Evolutionary conservation across 805 yeast genomes (phyloP).

Genomic region (Lipomyces lipofer): DNA sequence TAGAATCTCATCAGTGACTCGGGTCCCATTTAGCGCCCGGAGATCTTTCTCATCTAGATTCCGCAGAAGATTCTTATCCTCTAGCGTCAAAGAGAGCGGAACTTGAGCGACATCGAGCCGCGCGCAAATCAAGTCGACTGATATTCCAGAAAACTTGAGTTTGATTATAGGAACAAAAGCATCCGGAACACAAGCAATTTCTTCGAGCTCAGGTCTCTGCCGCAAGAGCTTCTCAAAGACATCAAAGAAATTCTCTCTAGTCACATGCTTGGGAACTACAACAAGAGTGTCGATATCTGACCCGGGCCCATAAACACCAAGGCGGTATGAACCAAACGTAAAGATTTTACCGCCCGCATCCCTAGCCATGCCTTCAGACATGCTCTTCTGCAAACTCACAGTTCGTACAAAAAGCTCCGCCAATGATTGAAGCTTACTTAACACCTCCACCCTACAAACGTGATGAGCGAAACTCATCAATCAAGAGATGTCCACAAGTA

Average conservation of each 20-base stretch:
- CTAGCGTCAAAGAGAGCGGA: slow-evolving; percentile 69
- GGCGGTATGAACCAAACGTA: slow-evolving; percentile 89
- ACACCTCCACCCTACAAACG: slow-evolving; percentile 61
- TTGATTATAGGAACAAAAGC: slow-evolving; percentile 98
- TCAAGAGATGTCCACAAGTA: neutral
- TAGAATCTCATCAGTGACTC: slow-evolving; percentile 94
- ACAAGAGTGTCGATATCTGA: slow-evolving; percentile 95
- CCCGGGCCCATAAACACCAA: slow-evolving; percentile 98
- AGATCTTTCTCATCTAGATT: slow-evolving; percentile 90
- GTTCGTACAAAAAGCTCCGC: slow-evolving; percentile 78
- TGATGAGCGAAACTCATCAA: too few relatives aligned
- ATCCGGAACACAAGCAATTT: slow-evolving; percentile 90
- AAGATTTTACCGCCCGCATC: slow-evolving; percentile 99
- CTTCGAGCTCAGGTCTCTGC: slow-evolving; percentile 78
- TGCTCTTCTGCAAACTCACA: slow-evolving; percentile 78
- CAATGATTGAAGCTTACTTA: slow-evolving; percentile 68
- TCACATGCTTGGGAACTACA: slow-evolving; percentile 96
- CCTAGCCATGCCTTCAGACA: slow-evolving; percentile 95
- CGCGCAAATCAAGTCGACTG: slow-evolving; percentile 88
- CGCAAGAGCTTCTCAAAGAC: slow-evolving; percentile 73
- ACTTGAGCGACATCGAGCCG: slow-evolving; percentile 79
- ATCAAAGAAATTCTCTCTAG: slow-evolving; percentile 83
- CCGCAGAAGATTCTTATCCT: slow-evolving; percentile 79
- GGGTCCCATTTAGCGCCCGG: slow-evolving; percentile 89
- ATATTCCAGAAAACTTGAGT: slow-evolving; percentile 83